Evolutionary conservation across 2,329 filamentous ascomycete genomes (phyloP).

Genomic region (Hymenoscyphus fructigenus): DNA sequence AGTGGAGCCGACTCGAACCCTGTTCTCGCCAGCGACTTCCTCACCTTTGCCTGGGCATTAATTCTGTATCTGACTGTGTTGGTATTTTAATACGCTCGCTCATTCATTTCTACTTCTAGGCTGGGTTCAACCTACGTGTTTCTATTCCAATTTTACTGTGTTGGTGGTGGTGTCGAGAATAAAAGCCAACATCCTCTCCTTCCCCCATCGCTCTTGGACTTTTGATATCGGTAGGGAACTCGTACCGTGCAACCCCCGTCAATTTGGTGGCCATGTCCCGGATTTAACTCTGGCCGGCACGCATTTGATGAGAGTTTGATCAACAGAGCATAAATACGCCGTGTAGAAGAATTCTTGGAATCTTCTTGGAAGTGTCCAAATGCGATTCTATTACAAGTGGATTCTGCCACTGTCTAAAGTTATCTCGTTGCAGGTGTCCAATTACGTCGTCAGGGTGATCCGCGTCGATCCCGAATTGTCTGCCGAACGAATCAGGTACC

Average conservation of each 20-base stretch:
- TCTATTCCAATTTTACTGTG: neutral
- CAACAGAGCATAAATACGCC: neutral
- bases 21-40: neutral
- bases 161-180: neutral
- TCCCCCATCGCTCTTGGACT: neutral
- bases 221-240: neutral
- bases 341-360: neutral
- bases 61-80: neutral
- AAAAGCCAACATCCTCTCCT: neutral
- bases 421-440: neutral
- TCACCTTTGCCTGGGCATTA: neutral
- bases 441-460: neutral
- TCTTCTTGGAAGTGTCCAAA: neutral
- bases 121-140: neutral
- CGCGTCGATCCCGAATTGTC: neutral
- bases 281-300: neutral
- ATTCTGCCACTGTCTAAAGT: neutral
- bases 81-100: neutral
- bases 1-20: neutral
- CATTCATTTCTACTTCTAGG: neutral
- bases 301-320: neutral
- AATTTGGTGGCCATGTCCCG: neutral
- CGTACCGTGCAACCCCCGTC: neutral
- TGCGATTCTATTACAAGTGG: neutral
- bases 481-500: neutral